Evolutionary conservation across 2,329 filamentous ascomycete genomes (phyloP).

Genomic region (Paraconiothyrium sp.): DNA sequence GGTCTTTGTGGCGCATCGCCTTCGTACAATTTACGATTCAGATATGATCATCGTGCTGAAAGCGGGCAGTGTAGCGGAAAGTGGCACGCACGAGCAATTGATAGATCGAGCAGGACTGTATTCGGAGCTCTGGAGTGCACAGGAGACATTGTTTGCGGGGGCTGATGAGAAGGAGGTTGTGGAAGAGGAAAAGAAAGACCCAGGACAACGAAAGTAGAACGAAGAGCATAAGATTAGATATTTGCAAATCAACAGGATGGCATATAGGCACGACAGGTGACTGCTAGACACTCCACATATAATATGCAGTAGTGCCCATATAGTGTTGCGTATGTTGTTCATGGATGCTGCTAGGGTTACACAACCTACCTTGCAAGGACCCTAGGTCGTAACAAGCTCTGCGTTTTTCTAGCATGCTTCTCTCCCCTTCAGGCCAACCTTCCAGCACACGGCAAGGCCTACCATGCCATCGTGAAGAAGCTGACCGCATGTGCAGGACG

Average conservation of each 20-base stretch:
- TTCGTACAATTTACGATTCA: constrained; percentile 93
- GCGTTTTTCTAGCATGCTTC: no score
- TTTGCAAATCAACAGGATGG: no score
- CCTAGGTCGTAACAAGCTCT: no score
- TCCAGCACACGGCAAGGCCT: no score
- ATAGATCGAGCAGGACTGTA: constrained; percentile 84
- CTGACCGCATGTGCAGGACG: not conserved
- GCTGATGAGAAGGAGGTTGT: constrained; percentile 21
- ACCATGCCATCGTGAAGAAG: no score
- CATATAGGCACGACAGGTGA: no score
- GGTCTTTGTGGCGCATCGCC: constrained; percentile 91
- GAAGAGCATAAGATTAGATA: not conserved
- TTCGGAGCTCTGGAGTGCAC: constrained; percentile 83
- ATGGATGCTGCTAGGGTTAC: no score
- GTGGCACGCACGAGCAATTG: constrained; percentile 85
- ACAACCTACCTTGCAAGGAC: no score
- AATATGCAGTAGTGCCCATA: no score
- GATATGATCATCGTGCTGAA: constrained; percentile 90
- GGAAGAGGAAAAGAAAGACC: constrained; percentile 7
- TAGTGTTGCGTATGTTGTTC: no score
- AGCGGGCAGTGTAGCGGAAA: constrained; percentile 85
- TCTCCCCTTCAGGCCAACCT: no score
- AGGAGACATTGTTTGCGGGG: constrained; percentile 48
- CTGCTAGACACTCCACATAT: no score
- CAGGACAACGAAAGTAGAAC: not conserved